A percentile compares a stretch with the other conserved stretches of the same genome.
These are phyloP conservation scores for Asterophora lycoperdoides DNA, from an alignment of 768 basidiomycete genomes.

Conservation along the genomic window DNA sequence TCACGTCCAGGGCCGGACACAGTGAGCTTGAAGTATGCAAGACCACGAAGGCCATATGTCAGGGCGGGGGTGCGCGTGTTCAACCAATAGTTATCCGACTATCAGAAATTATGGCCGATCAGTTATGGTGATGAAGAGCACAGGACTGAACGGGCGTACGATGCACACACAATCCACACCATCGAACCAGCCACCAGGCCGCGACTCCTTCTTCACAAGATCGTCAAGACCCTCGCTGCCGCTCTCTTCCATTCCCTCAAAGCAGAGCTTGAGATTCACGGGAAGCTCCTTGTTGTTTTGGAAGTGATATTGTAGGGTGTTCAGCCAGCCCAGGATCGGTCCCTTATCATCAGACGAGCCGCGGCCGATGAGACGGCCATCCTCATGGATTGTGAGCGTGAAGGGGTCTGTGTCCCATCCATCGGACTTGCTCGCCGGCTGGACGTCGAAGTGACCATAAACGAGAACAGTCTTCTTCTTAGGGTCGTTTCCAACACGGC, in stretches of 20 bases:
- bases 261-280: constrained; percentile 87
- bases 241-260: constrained; percentile 97
- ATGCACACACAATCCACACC: constrained; percentile 94
- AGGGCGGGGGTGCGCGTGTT: constrained; percentile 75
- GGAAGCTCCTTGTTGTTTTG: constrained; percentile 67
- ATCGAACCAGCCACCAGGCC: constrained; percentile 74
- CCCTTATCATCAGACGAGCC: constrained; percentile 93
- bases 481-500: constrained; percentile 74
- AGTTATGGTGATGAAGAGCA: neutral
- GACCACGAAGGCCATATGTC: constrained; percentile 86
- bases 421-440: constrained; percentile 65
- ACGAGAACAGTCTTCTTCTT: constrained; percentile 91
- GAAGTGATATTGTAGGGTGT: constrained; percentile 82
- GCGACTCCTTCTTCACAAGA: constrained; percentile 71
- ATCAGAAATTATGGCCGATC: neutral
- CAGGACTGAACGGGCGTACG: constrained; percentile 36
- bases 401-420: constrained; percentile 92
- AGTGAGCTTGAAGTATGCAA: constrained; percentile 81
- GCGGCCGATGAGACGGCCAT: constrained; percentile 71
- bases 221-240: constrained; percentile 91
- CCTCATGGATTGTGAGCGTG: constrained; percentile 47
- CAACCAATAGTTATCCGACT: constrained; percentile 96
- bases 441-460: constrained; percentile 96
- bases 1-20: constrained; percentile 83
- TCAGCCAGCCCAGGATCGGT: constrained; percentile 84